phyloP scores from a whole-genome alignment of 2,329 filamentous ascomycete species.

The Aureobasidium mangrovei region DNA sequence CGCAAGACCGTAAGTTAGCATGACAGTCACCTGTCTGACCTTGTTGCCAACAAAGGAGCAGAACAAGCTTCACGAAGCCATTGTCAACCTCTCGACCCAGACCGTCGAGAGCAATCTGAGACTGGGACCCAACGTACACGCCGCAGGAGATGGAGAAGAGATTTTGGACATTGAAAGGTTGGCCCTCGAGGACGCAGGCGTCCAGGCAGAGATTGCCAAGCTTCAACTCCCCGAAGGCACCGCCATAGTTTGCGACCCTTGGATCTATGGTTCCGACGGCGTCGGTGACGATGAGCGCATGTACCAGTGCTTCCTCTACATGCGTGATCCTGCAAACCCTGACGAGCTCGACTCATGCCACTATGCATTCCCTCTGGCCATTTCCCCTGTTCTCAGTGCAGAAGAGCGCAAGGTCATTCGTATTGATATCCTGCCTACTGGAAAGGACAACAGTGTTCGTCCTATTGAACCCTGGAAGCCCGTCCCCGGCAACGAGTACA shows the following conservation, averaged over 20 bases:
- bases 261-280: constrained; percentile 57
- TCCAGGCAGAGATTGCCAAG: constrained; percentile 52
- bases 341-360: constrained; percentile 57
- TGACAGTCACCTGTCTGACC: neutral
- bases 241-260: constrained; percentile 51
- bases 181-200: constrained; percentile 46
- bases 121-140: constrained; percentile 50
- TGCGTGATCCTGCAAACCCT: constrained; percentile 53
- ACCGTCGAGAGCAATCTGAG: constrained; percentile 49
- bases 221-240: constrained; percentile 49
- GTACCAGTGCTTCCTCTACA: constrained; percentile 59
- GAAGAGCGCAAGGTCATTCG: constrained; percentile 56
- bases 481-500: constrained; percentile 55
- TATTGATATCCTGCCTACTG: constrained; percentile 61
- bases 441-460: constrained; percentile 50
- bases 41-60: constrained; percentile 20
- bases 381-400: constrained; percentile 58
- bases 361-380: constrained; percentile 58
- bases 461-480: constrained; percentile 50
- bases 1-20: constrained; percentile 44
- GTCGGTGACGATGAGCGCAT: constrained; percentile 39
- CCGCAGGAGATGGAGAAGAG: constrained; percentile 51
- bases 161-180: constrained; percentile 50
- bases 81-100: constrained; percentile 44
- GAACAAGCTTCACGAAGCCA: constrained; percentile 55